Evolutionary conservation across 75 land plant genomes (phyloP), one percentile per base, ranked within the genome.

Genomic region (Larix kaempferi): DNA sequence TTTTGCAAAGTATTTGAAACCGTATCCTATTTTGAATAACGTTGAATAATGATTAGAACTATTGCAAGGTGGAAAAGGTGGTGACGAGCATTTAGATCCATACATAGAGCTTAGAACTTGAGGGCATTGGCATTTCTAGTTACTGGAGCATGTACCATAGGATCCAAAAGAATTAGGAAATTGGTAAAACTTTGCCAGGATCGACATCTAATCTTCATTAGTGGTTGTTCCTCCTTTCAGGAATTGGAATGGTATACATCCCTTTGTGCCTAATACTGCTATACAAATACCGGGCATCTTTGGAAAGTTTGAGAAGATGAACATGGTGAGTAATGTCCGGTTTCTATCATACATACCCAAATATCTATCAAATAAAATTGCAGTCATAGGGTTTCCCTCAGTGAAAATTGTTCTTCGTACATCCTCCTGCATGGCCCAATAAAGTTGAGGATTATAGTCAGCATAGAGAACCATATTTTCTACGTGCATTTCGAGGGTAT

Each of bases 361-460:
- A n/a, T 87, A 86, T 52, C 84, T 86, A 58, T 65, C 76, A 59
- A 0, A 37, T 8, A 88, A 19, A 16, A 49, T 16, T 19, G 89
- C 81, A 26, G 29, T 58, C 26, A 66, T n/a, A 22, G 86, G 78
- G 3, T 2, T 44, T 2, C 81, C 88, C 10, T 78, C 88, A 72
- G 23, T 35, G 35, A 74, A 55, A 69, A 79, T 81, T 21, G 66
- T 83, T 44, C 12, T 84, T 35, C 83, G 57, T 1, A 2, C 23
- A 7, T 90, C 92, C 23, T 59, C 75, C 19, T 41, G 59, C 85
- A 90, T 84, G 2, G 92, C 77, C 92, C 92, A 90, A 59, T 88
- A 90, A 15, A 82, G 82, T 74, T 90, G 86, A 52, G 86, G 57
- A 14, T 57, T 23, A 71, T 77, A 88, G 59, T 67, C 83, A 2